Evolutionary conservation across 371 early-diverging fungal genomes (phyloP).

Genomic region (Mortierella sp.): DNA sequence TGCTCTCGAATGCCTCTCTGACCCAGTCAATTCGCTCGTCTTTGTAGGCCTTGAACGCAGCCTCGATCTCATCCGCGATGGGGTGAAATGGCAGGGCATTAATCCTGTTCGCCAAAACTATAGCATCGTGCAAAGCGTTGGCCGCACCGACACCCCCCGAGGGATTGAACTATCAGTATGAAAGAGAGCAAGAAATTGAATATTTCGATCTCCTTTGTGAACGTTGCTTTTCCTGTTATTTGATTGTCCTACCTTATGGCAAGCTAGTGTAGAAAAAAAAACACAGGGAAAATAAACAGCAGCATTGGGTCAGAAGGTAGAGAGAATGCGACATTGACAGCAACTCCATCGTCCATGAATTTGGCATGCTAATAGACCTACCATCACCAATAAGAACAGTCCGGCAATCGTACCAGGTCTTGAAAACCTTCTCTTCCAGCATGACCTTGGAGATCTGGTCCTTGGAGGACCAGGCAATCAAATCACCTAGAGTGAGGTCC

Average conservation of each 20-base stretch:
- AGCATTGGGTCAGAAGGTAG: no score
- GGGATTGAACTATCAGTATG: background rate
- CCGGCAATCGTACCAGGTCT: conserved; percentile 23
- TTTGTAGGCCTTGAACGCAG: conserved; percentile 5
- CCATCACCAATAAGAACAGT: conserved; percentile 29
- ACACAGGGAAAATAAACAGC: background rate
- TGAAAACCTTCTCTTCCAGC: conserved; percentile 29
- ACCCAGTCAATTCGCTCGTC: background rate
- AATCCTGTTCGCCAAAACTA: conserved; percentile 4
- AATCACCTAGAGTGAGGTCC: background rate
- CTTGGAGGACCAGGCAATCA: conserved; percentile 18
- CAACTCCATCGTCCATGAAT: no score
- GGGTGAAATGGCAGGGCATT: background rate
- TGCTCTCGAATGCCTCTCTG: background rate
- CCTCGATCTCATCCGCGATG: background rate
- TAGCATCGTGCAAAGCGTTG: conserved; percentile 10
- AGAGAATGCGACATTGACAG: no score
- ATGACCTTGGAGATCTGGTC: conserved; percentile 19
- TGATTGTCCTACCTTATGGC: background rate
- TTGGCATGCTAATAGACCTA: background rate
- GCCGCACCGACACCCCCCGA: background rate
- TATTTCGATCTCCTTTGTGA: no score
- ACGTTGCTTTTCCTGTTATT: background rate
- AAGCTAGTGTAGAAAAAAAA: background rate
- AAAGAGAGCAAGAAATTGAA: background rate